Conservation (phyloP, 805 yeast genomes). For the Isabelozyma gotoi region DNA sequence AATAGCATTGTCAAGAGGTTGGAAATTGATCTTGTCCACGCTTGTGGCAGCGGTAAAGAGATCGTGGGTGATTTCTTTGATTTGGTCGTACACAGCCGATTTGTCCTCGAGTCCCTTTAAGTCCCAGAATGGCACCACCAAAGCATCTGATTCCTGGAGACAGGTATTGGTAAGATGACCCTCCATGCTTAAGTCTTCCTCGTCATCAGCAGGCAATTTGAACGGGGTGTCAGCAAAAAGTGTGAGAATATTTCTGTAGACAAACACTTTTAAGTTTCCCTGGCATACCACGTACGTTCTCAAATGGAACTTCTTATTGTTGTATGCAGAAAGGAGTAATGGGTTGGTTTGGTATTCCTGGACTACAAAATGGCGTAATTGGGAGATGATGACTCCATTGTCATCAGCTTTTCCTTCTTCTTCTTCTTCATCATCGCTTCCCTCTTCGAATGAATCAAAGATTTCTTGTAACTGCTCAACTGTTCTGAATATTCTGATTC, state of each 20-base stretch:
- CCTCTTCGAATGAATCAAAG: conserved; percentile 84
- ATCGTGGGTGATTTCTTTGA: conserved; percentile 65
- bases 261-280: conserved; percentile 76
- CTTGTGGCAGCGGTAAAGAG: conserved; percentile 76
- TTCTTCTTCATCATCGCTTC: conserved; percentile 53
- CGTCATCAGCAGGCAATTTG: conserved; percentile 25
- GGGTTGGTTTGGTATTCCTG: conserved; percentile 79
- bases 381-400: conserved; percentile 79
- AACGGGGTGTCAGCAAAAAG: conserved; percentile 69
- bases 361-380: conserved; percentile 84
- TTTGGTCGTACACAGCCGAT: conserved; percentile 47
- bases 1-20: conserved; percentile 74
- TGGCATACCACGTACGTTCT: conserved; percentile 77
- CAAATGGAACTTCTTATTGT: conserved; percentile 80
- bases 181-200: conserved; percentile 44
- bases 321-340: conserved; percentile 58
- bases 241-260: conserved; percentile 76
- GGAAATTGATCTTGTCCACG: conserved; percentile 82
- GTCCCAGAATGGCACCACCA: conserved; percentile 66
- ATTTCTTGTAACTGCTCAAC: conserved; percentile 78
- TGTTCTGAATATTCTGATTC: conserved; percentile 79
- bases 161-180: conserved; percentile 96
- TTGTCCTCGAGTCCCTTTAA: conserved; percentile 47
- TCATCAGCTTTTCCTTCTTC: conserved; percentile 20
- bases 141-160: conserved; percentile 57